phyloP scores from a whole-genome alignment of 495 filamentous ascomycete genomes.

The Podospora pseudocomata region DNA sequence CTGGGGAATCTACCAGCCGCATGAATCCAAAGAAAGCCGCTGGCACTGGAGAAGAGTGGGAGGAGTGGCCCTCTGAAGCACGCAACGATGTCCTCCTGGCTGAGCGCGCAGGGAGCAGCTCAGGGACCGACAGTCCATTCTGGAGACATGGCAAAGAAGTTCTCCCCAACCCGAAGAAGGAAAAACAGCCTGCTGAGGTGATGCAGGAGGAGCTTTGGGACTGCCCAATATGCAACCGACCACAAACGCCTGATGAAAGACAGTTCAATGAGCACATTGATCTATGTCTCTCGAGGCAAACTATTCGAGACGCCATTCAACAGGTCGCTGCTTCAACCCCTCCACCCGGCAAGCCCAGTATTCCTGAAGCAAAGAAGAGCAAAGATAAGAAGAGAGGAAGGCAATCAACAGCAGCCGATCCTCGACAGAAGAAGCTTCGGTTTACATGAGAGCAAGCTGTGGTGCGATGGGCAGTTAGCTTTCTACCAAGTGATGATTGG shows the following conservation, averaged over 20 bases:
- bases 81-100: slow-evolving; percentile 4
- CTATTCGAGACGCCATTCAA: slow-evolving; percentile 77
- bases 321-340: slow-evolving; percentile 33
- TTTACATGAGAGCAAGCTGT: slow-evolving; percentile 31
- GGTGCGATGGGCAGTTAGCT: not conserved
- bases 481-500: not conserved
- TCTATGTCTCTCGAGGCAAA: slow-evolving; percentile 78
- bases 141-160: slow-evolving; percentile 51
- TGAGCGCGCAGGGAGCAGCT: not conserved
- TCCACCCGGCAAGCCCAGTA: slow-evolving; percentile 6
- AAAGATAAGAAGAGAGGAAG: slow-evolving; percentile 38
- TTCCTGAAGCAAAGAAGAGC: slow-evolving; percentile 33
- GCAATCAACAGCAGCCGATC: slow-evolving; percentile 30
- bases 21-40: not conserved
- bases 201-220: slow-evolving; percentile 60
- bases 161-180: slow-evolving; percentile 44
- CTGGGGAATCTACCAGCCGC: slow-evolving; percentile 1
- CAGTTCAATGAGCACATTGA: slow-evolving; percentile 93
- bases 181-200: slow-evolving; percentile 6
- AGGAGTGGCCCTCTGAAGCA: slow-evolving; percentile 57
- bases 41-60: slow-evolving; percentile 50
- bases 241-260: slow-evolving; percentile 70
- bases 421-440: slow-evolving; percentile 44
- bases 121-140: slow-evolving; percentile 15
- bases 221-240: slow-evolving; percentile 79